These are phyloP conservation scores for Epichloe sp. DNA, from an alignment of 2,329 filamentous ascomycete species.

Conservation along the genomic window DNA sequence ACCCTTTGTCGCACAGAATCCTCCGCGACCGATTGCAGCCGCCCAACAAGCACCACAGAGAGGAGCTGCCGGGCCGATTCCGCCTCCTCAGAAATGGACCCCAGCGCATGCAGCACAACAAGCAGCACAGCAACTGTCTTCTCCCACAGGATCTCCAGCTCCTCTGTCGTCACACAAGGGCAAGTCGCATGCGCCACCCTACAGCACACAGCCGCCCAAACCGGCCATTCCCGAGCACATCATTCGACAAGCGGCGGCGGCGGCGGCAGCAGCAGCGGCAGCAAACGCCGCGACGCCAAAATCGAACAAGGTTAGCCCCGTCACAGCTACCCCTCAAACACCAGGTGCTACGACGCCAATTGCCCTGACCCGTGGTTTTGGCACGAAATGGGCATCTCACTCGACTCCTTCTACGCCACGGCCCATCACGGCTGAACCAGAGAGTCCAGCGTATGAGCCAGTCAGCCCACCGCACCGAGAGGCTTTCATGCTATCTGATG, in stretches of 20 bases:
- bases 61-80: constrained; percentile 10
- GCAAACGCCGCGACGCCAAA: constrained; percentile 12
- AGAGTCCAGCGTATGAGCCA: constrained; percentile 44
- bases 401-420: constrained; percentile 46
- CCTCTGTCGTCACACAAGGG: constrained; percentile 15
- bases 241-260: constrained; percentile 23
- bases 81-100: constrained; percentile 21
- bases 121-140: constrained; percentile 8
- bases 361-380: constrained; percentile 24
- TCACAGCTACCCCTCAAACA: constrained; percentile 21
- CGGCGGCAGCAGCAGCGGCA: constrained; percentile 10
- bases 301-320: constrained; percentile 18
- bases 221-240: constrained; percentile 29
- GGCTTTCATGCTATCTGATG: constrained; percentile 23
- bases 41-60: constrained; percentile 17
- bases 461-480: constrained; percentile 39
- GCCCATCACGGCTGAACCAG: constrained; percentile 22
- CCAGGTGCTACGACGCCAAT: constrained; percentile 18
- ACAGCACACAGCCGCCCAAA: constrained; percentile 19
- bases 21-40: constrained; percentile 19
- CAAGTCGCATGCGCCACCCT: constrained; percentile 16
- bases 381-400: constrained; percentile 46
- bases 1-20: constrained; percentile 3
- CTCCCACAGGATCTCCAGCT: constrained; percentile 13
- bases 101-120: constrained; percentile 16